These are phyloP conservation scores for Anisogramma anomala DNA, from an alignment of 2,329 filamentous ascomycete species.

Conservation along the genomic window DNA sequence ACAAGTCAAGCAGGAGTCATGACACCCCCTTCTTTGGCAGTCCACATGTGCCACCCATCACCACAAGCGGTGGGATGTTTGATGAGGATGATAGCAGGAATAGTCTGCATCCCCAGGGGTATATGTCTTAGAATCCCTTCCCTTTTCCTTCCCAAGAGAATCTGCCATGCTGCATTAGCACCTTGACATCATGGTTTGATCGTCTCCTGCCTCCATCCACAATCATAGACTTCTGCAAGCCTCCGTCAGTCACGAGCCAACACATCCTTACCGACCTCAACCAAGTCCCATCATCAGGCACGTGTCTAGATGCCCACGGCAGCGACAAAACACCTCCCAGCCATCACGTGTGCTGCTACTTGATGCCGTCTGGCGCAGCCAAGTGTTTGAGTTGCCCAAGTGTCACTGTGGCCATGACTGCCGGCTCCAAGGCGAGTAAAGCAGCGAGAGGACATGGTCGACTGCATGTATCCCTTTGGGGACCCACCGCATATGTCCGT, in stretches of 20 bases:
- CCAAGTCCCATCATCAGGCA: constrained; percentile 7
- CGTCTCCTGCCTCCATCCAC: no score
- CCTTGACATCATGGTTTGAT: constrained; percentile 2
- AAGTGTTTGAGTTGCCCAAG: not conserved
- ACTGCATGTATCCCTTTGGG: constrained; percentile 1
- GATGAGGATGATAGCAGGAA: not conserved
- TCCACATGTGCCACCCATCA: not conserved
- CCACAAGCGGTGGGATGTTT: no score
- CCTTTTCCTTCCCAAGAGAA: not conserved
- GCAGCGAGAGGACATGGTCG: constrained; percentile 1
- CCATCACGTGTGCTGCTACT: constrained; percentile 1
- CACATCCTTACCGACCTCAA: constrained; percentile 7
- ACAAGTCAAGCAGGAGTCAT: no score
- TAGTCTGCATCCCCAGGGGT: not conserved
- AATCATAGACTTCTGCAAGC: constrained; percentile 1
- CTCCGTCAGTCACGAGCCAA: constrained; percentile 3
- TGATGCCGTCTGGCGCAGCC: not conserved
- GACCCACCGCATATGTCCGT: constrained; percentile 6
- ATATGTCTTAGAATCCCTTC: not conserved
- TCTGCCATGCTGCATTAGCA: constrained; percentile 5
- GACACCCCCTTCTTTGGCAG: not conserved
- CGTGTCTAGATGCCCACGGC: not conserved
- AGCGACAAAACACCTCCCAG: not conserved
- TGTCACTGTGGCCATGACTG: not conserved
- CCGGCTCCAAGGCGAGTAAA: constrained; percentile 1